Evolutionary conservation across 129 eudicot species (phyloP).

Genomic region (Pseudognaphalium luteoalbum): DNA sequence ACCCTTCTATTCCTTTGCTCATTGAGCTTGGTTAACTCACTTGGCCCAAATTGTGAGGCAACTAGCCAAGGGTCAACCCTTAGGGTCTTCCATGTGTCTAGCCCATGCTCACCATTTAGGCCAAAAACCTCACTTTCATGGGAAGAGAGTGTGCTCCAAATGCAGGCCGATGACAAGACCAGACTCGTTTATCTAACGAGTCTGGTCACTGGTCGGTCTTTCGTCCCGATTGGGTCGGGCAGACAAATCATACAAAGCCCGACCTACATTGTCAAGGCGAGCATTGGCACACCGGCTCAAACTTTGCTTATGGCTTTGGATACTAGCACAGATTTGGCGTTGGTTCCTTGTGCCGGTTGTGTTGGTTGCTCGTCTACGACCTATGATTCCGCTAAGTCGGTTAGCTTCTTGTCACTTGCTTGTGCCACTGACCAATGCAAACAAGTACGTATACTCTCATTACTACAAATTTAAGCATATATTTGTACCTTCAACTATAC

Average conservation of each 20-base stretch:
- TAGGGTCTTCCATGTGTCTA: constrained; percentile 64
- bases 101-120: constrained; percentile 87
- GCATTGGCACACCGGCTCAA: constrained; percentile 88
- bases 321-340: constrained; percentile 86
- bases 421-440: constrained; percentile 69
- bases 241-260: constrained; percentile 78
- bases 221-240: constrained; percentile 78
- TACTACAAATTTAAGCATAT: neutral
- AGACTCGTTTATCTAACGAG: constrained; percentile 66
- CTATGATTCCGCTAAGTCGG: constrained; percentile 52
- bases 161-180: constrained; percentile 75
- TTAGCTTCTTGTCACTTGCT: constrained; percentile 56
- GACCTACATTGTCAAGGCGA: constrained; percentile 77
- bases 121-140: constrained; percentile 60
- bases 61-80: constrained; percentile 67
- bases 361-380: constrained; percentile 67
- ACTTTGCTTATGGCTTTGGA: constrained; percentile 82
- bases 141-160: constrained; percentile 71
- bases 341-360: constrained; percentile 85
- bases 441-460: constrained; percentile 47
- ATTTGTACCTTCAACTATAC: neutral
- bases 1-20: constrained; percentile 37
- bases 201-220: constrained; percentile 71
- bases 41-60: constrained; percentile 43
- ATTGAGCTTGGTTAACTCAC: constrained; percentile 30